phyloP scores from a whole-genome alignment of 129 eudicot genomes.

The Flaveria linearis region DNA sequence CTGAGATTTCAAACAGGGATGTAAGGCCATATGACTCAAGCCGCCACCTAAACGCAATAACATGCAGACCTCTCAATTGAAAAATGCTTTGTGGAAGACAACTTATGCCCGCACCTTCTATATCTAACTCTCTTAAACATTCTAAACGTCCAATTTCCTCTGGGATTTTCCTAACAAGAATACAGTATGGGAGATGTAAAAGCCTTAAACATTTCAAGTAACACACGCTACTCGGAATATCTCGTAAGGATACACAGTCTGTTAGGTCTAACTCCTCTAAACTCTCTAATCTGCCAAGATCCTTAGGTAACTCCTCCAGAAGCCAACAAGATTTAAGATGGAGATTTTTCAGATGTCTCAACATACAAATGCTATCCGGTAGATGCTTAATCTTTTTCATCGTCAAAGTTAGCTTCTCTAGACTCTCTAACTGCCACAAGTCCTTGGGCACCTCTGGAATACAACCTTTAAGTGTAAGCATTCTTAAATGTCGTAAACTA shows the following conservation, averaged over 20 bases:
- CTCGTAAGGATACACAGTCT: neutral
- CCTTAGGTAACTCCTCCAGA: neutral
- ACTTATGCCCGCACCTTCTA: neutral
- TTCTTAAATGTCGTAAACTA: too few relatives aligned
- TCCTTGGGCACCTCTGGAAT: too few relatives aligned
- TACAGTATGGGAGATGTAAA: neutral
- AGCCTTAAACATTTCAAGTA: neutral
- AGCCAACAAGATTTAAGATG: neutral
- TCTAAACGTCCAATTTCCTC: constrained; percentile 11
- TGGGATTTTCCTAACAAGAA: neutral
- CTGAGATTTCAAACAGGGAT: neutral
- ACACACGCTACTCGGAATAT: neutral
- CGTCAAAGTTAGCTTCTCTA: neutral
- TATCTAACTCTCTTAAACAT: neutral
- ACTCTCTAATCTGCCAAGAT: neutral
- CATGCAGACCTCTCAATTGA: neutral
- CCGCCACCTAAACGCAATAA: neutral
- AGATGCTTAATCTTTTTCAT: neutral
- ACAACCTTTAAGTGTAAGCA: too few relatives aligned
- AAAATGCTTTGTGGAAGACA: neutral
- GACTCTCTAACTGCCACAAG: neutral
- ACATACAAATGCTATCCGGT: constrained; percentile 13
- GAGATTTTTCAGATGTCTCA: neutral
- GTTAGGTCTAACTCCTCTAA: neutral
- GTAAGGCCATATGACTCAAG: neutral